Conservation (phyloP, 2,329 filamentous ascomycete genomes). For the Diplodia seriata region DNA sequence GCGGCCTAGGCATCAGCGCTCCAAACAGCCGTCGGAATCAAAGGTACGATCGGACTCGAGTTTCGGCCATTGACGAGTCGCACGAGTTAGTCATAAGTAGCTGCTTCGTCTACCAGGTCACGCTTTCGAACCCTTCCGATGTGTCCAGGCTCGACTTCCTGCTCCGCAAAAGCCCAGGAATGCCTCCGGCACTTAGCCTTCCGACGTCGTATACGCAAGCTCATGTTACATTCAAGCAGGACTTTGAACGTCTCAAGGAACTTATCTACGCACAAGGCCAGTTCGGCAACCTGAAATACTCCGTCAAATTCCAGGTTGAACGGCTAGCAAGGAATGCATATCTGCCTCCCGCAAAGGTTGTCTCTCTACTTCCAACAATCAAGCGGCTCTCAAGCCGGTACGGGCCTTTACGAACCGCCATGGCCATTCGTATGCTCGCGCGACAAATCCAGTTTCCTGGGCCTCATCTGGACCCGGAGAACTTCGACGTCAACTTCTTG, state of each 20-base stretch:
- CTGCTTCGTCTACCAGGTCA: conserved; percentile 60
- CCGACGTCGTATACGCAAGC: conserved; percentile 17
- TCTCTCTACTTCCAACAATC: conserved; percentile 56
- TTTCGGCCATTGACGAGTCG: conserved; percentile 46
- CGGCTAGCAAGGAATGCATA: conserved; percentile 64
- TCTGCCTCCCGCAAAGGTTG: conserved; percentile 58
- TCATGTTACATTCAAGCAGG: conserved; percentile 31
- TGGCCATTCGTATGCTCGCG: conserved; percentile 62
- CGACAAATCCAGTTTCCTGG: conserved; percentile 62
- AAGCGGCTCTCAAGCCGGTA: conserved; percentile 41
- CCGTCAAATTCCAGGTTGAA: conserved; percentile 67
- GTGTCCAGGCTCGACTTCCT: conserved; percentile 37
- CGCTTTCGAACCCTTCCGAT: conserved; percentile 40
- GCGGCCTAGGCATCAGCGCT: conserved; percentile 32
- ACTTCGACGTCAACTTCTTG: conserved; percentile 48
- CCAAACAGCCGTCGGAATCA: conserved; percentile 31
- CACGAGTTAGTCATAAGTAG: conserved; percentile 52
- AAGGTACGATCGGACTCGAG: conserved; percentile 37
- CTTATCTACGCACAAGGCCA: conserved; percentile 21
- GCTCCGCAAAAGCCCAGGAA: conserved; percentile 39
- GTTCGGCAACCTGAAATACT: conserved; percentile 55
- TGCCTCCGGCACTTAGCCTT: conserved; percentile 38
- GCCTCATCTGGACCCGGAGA: conserved; percentile 56
- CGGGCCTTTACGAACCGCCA: conserved; percentile 40
- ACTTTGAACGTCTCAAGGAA: conserved; percentile 30